phyloP scores from a whole-genome alignment of 208 protist species.

The Plasmodiophora brassicae region DNA sequence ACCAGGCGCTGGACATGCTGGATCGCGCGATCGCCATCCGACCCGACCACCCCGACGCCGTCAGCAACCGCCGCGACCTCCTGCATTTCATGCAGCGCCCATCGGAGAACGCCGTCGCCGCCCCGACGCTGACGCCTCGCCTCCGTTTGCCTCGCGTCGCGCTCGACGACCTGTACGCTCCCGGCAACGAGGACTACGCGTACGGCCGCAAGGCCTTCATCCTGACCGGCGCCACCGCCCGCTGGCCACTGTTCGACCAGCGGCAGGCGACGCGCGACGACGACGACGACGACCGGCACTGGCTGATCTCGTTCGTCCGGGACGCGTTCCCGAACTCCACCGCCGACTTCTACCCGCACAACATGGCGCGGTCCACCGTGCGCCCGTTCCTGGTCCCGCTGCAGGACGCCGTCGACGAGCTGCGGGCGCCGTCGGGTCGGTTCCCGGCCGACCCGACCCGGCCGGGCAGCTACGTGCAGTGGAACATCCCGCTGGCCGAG shows the following conservation, averaged over 20 bases:
- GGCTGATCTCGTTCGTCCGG: not conserved
- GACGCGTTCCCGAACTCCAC: not conserved
- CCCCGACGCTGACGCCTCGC: not conserved
- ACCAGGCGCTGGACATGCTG: not conserved
- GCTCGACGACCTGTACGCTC: not conserved
- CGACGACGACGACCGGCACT: no score
- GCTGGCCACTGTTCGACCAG: not conserved
- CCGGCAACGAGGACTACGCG: not conserved
- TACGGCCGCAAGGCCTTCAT: not conserved
- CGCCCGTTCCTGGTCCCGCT: not conserved
- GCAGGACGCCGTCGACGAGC: not conserved
- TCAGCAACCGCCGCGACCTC: not conserved
- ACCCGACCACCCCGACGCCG: not conserved
- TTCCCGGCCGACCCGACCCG: not conserved
- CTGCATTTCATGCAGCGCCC: not conserved
- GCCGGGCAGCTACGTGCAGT: not conserved
- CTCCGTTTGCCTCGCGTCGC: not conserved
- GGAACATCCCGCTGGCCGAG: not conserved
- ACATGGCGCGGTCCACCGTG: not conserved
- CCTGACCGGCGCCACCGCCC: not conserved
- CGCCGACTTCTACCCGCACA: slow-evolving; percentile 19
- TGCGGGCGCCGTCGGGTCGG: not conserved
- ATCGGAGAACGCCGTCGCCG: not conserved
- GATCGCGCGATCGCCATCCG: not conserved
- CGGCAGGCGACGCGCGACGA: no score